Percentiles rank a stretch among this genome's conserved stretches.
phyloP scores from a whole-genome alignment of 1,284 basidiomycete species.

The Gomphus bonarii region DNA sequence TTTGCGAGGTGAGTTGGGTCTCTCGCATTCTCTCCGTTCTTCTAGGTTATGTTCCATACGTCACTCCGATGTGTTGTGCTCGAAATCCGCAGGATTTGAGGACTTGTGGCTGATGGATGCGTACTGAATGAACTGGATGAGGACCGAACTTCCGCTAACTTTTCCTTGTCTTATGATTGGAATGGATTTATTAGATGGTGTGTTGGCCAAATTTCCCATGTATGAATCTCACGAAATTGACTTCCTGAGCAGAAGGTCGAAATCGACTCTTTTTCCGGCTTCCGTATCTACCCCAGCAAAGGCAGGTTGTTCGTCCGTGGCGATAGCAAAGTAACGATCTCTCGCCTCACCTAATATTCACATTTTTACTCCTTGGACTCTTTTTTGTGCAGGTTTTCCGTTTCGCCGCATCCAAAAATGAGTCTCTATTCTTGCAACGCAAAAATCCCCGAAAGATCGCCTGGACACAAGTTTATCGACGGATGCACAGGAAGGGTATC shows the following conservation, averaged over 20 bases:
- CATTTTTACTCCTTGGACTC: not conserved
- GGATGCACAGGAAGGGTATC: constrained; percentile 99
- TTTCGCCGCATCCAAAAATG: constrained; percentile 81
- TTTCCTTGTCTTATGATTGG: not conserved
- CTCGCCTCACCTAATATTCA: not conserved
- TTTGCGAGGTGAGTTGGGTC: constrained; percentile 6
- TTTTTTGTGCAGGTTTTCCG: constrained; percentile 68
- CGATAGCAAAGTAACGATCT: constrained; percentile 80
- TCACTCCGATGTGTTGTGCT: not conserved
- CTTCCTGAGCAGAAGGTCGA: constrained; percentile 79
- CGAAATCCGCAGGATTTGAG: not conserved
- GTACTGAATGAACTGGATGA: not conserved
- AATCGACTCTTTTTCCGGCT: constrained; percentile 93
- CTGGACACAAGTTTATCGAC: constrained; percentile 95
- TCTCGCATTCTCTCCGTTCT: not conserved
- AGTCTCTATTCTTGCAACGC: constrained; percentile 97
- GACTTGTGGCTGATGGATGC: constrained; percentile 2
- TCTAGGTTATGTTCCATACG: not conserved
- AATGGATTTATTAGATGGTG: constrained; percentile 35
- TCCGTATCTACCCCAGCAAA: constrained; percentile 94
- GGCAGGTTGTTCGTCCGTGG: constrained; percentile 93
- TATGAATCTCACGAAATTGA: not conserved
- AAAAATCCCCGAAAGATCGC: constrained; percentile 99
- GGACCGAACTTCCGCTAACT: not conserved
- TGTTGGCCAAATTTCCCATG: constrained; percentile 18